Evolutionary conservation across 352 stramenopile species (phyloP).

Genomic region (Elongisporangium senticosum): DNA sequence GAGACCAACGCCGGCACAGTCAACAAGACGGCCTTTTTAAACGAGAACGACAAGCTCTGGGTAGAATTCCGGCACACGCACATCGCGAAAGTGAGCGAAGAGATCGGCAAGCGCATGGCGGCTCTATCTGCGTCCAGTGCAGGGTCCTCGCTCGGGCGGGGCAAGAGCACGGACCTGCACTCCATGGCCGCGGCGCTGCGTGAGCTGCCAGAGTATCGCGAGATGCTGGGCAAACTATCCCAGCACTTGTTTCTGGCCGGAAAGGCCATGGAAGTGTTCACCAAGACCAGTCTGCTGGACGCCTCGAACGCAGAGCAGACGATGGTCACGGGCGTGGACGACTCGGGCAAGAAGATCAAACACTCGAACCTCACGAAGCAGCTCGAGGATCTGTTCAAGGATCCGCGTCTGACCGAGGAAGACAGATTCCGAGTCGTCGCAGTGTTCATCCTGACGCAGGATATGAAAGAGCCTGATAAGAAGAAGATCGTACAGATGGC

Average conservation of each 20-base stretch:
- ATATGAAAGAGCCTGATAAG: constrained; percentile 85
- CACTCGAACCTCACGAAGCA: constrained; percentile 75
- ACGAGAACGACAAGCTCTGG: constrained; percentile 97
- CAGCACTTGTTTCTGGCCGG: constrained; percentile 94
- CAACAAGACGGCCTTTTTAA: constrained; percentile 91
- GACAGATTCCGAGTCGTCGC: constrained; percentile 89
- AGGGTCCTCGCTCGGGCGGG: constrained; percentile 68
- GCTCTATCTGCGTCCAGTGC: constrained; percentile 75
- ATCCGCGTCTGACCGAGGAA: constrained; percentile 66
- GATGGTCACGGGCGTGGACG: constrained; percentile 91
- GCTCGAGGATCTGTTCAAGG: constrained; percentile 85
- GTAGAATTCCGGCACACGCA: constrained; percentile 95
- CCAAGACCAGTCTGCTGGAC: constrained; percentile 80
- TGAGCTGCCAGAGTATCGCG: constrained; percentile 92
- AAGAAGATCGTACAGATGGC: constrained; percentile 83
- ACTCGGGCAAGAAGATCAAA: constrained; percentile 90
- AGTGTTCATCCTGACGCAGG: constrained; percentile 92
- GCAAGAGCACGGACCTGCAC: constrained; percentile 83
- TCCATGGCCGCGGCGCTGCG: constrained; percentile 92
- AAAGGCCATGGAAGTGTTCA: constrained; percentile 93
- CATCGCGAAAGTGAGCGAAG: constrained; percentile 88
- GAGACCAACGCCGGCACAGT: constrained; percentile 76
- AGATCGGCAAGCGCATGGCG: constrained; percentile 75
- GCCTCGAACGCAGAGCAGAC: constrained; percentile 94
- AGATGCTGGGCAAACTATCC: constrained; percentile 92